Conservation (phyloP, 805 yeast species). For the Candida golubevii region DNA sequence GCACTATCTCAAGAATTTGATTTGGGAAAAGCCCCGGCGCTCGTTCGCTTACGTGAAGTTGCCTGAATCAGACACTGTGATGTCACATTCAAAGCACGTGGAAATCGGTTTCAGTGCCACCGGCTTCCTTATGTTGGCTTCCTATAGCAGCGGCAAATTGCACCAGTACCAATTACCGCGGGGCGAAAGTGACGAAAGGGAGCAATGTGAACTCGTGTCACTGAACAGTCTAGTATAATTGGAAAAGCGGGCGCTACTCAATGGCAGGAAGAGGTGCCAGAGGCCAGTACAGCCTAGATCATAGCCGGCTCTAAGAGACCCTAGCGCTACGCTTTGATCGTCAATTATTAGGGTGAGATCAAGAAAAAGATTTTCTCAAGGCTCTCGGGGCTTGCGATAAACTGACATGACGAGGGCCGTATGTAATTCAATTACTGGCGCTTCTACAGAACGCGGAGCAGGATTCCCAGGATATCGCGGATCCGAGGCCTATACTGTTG, state of each 20-base stretch:
- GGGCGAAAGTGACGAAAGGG: conserved; percentile 19
- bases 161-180: conserved; percentile 36
- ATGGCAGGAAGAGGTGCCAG: too few species aligned
- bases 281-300: too few species aligned
- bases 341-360: too few species aligned
- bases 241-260: background rate
- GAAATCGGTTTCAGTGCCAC: conserved; percentile 36
- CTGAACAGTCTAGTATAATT: conserved; percentile 19
- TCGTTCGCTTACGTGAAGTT: conserved; percentile 40
- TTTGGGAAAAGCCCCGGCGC: conserved; percentile 40
- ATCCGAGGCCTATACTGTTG: too few species aligned
- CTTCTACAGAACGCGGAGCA: too few species aligned
- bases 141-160: conserved; percentile 35
- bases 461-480: too few species aligned
- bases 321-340: too few species aligned
- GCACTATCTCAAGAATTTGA: conserved; percentile 36
- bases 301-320: too few species aligned
- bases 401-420: too few species aligned
- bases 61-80: conserved; percentile 21
- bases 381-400: too few species aligned
- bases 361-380: too few species aligned
- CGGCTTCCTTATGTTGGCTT: conserved; percentile 32
- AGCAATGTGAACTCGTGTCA: conserved; percentile 29
- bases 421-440: too few species aligned
- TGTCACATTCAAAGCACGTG: conserved; percentile 16